Evolutionary conservation across 305 asterid genomes (phyloP).

Genomic region (Monarda citriodora): DNA sequence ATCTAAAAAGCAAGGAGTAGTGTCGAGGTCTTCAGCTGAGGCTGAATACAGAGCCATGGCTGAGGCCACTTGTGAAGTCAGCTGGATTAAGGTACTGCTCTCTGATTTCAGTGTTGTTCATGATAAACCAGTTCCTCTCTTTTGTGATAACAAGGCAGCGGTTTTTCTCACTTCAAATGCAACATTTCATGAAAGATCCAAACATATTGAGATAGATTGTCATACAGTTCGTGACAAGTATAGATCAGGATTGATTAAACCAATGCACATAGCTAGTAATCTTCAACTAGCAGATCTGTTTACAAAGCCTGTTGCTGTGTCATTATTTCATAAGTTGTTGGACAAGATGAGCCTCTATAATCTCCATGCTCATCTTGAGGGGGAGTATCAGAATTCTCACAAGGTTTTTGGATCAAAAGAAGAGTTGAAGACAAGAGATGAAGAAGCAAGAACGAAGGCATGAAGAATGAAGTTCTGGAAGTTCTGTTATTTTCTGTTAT

Average conservation of each 20-base stretch:
- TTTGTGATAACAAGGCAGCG: background rate
- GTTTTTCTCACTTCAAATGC: background rate
- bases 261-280: background rate
- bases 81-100: background rate
- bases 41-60: background rate
- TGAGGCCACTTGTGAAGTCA: background rate
- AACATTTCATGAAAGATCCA: background rate
- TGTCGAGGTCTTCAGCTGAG: background rate
- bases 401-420: too few species aligned
- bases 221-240: background rate
- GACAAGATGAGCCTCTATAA: background rate
- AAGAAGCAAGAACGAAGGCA: too few species aligned
- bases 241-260: background rate
- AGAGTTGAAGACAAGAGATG: too few species aligned
- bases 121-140: background rate
- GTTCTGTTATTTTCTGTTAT: too few species aligned
- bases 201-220: background rate
- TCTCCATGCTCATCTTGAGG: too few species aligned
- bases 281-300: background rate
- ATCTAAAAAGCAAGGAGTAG: background rate
- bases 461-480: too few species aligned
- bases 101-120: background rate
- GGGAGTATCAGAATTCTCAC: too few species aligned
- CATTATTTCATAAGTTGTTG: background rate
- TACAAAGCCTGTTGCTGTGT: background rate